Conservation (phyloP, 2,329 filamentous ascomycete genomes). For the Zasmidium angulare region DNA sequence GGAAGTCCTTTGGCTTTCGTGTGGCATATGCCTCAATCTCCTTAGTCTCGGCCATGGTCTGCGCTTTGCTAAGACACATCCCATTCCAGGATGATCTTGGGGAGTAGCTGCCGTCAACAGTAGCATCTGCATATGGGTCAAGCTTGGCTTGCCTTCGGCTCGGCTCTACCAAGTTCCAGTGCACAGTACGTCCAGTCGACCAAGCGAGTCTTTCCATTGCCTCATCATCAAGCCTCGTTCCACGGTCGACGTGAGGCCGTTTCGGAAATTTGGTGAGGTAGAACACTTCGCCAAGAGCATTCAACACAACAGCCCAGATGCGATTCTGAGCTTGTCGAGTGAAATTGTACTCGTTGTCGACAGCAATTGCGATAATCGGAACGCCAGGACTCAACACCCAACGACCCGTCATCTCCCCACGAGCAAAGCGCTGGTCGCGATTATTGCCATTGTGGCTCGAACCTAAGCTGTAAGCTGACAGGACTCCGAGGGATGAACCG, state of each 20-base stretch:
- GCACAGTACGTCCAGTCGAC: slow-evolving; percentile 73
- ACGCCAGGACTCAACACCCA: slow-evolving; percentile 93
- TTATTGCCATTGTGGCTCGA: slow-evolving; percentile 49
- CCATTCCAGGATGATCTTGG: slow-evolving; percentile 74
- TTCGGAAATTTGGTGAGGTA: slow-evolving; percentile 73
- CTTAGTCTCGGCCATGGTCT: slow-evolving; percentile 72
- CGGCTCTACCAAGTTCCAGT: slow-evolving; percentile 77
- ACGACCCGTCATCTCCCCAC: slow-evolving; percentile 78
- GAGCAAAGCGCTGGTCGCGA: slow-evolving; percentile 62
- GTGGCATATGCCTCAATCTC: slow-evolving; percentile 77
- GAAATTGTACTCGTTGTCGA: slow-evolving; percentile 78
- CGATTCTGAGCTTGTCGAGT: slow-evolving; percentile 69
- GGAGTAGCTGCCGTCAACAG: slow-evolving; percentile 71
- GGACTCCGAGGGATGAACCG: slow-evolving; percentile 78
- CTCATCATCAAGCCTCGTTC: slow-evolving; percentile 51
- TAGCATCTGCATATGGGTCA: slow-evolving; percentile 70
- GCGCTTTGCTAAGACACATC: slow-evolving; percentile 68
- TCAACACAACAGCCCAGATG: slow-evolving; percentile 89
- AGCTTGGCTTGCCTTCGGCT: slow-evolving; percentile 70
- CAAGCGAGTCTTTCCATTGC: slow-evolving; percentile 66
- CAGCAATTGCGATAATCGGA: slow-evolving; percentile 77
- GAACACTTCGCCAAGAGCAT: slow-evolving; percentile 88
- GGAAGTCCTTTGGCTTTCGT: slow-evolving; percentile 75
- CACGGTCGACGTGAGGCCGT: slow-evolving; percentile 51
- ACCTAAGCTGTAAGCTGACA: slow-evolving; percentile 74